Conservation (phyloP, 192 early-diverging fungal genomes). For the Gamsiella multidivaricata region DNA sequence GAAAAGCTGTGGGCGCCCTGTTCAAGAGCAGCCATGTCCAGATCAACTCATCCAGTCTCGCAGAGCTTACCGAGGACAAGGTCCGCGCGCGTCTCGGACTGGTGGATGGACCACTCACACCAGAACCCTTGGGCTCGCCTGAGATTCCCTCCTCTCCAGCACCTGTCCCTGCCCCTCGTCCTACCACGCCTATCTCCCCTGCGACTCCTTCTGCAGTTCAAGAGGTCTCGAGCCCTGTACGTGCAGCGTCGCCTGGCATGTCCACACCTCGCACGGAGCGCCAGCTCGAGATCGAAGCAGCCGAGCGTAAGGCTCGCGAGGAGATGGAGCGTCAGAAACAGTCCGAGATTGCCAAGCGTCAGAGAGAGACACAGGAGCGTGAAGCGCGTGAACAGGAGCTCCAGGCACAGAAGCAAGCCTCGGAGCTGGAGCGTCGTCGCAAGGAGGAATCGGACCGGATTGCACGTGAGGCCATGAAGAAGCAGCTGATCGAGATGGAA, state of each 20-base stretch:
- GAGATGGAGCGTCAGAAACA: conserved; percentile 57
- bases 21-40: conserved; percentile 57
- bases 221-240: conserved; percentile 19
- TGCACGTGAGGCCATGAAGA: conserved; percentile 50
- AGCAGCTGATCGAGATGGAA: conserved; percentile 46
- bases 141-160: conserved; percentile 26
- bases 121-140: conserved; percentile 28
- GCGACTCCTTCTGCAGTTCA: conserved; percentile 3
- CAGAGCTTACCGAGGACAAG: conserved; percentile 32
- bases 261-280: conserved; percentile 39
- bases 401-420: conserved; percentile 29
- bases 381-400: conserved; percentile 56
- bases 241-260: conserved; percentile 25
- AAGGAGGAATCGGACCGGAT: conserved; percentile 32
- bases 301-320: conserved; percentile 48
- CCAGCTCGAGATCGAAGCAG: conserved; percentile 43
- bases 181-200: conserved; percentile 38
- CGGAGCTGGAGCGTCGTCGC: conserved; percentile 29
- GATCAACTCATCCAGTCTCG: conserved; percentile 36
- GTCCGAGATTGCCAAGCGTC: conserved; percentile 31
- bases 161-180: conserved; percentile 22
- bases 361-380: conserved; percentile 42
- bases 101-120: conserved; percentile 29
- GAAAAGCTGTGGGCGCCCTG: conserved; percentile 65
- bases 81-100: conserved; percentile 32